phyloP scores from a whole-genome alignment of 2,329 filamentous ascomycete genomes.

The Grosmannia serpens region DNA sequence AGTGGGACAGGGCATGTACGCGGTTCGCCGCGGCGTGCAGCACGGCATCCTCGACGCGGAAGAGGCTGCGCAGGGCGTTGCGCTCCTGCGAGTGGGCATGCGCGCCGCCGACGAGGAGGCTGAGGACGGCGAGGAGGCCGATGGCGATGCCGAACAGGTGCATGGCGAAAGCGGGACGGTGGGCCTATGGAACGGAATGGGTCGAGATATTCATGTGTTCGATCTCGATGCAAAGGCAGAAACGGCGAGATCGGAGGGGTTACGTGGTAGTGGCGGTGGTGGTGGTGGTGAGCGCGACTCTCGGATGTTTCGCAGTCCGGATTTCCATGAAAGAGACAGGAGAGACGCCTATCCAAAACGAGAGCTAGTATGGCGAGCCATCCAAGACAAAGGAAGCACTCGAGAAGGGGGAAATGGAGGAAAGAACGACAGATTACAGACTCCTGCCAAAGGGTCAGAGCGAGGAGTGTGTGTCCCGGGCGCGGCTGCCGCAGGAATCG shows the following conservation, averaged over 20 bases:
- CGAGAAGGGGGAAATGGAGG: background rate
- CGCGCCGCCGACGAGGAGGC: slow-evolving; percentile 6
- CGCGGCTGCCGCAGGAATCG: background rate
- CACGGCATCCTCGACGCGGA: slow-evolving; percentile 59
- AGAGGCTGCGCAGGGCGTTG: slow-evolving; percentile 65
- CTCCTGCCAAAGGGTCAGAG: too few relatives aligned
- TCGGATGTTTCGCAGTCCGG: background rate
- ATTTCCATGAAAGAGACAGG: background rate
- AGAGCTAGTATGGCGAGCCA: too few relatives aligned
- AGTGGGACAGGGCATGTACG: slow-evolving; percentile 68
- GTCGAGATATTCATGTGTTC: background rate
- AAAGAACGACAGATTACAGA: background rate
- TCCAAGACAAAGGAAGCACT: too few relatives aligned
- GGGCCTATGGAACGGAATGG: background rate
- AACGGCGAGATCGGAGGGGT: background rate
- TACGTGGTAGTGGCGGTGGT: too few relatives aligned
- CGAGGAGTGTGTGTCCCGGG: background rate
- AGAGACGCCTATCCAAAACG: background rate
- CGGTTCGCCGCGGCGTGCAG: slow-evolving; percentile 71
- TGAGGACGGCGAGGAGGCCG: background rate
- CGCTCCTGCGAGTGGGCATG: slow-evolving; percentile 61
- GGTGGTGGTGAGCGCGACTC: background rate
- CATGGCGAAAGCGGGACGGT: background rate
- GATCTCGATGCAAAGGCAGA: background rate
- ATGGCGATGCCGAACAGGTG: background rate